Conservation (phyloP, 495 filamentous ascomycete genomes). For the Penicillium malachiteum region DNA sequence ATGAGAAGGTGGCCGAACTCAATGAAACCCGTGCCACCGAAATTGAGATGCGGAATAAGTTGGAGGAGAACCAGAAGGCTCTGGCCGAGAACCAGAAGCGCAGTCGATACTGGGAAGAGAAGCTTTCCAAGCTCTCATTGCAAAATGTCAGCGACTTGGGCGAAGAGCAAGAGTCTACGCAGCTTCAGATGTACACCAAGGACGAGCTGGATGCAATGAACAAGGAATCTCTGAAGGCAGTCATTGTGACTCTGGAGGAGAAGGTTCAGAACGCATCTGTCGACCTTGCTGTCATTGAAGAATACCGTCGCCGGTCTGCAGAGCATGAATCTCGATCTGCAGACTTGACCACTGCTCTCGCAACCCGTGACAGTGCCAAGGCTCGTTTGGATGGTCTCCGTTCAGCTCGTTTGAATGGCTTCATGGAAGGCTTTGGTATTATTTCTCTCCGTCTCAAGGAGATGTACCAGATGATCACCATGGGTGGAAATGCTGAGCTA, state of each 20-base stretch:
- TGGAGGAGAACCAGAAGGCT: constrained; percentile 90
- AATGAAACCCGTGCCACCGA: constrained; percentile 88
- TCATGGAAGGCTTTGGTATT: constrained; percentile 95
- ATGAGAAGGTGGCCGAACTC: constrained; percentile 80
- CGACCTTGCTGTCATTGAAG: constrained; percentile 85
- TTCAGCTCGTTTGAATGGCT: constrained; percentile 84
- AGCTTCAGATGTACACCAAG: constrained; percentile 77
- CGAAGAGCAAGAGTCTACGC: constrained; percentile 50
- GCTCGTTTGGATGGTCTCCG: constrained; percentile 87
- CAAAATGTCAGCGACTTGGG: constrained; percentile 77
- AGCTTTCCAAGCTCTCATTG: constrained; percentile 71
- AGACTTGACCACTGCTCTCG: constrained; percentile 74
- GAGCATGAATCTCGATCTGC: constrained; percentile 79
- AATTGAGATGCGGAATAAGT: constrained; percentile 97
- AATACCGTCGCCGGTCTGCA: constrained; percentile 87
- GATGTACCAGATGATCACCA: constrained; percentile 99
- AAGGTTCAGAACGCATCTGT: constrained; percentile 87
- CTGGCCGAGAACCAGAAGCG: constrained; percentile 84
- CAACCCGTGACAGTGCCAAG: constrained; percentile 80
- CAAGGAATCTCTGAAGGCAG: constrained; percentile 79
- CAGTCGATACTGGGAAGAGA: constrained; percentile 81
- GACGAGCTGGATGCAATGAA: constrained; percentile 93
- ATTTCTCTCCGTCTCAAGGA: constrained; percentile 97
- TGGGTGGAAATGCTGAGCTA: constrained; percentile 97
- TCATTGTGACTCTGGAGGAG: constrained; percentile 88